Conservation (phyloP, 2,329 filamentous ascomycete genomes). For the Bipolaris zeicola region DNA sequence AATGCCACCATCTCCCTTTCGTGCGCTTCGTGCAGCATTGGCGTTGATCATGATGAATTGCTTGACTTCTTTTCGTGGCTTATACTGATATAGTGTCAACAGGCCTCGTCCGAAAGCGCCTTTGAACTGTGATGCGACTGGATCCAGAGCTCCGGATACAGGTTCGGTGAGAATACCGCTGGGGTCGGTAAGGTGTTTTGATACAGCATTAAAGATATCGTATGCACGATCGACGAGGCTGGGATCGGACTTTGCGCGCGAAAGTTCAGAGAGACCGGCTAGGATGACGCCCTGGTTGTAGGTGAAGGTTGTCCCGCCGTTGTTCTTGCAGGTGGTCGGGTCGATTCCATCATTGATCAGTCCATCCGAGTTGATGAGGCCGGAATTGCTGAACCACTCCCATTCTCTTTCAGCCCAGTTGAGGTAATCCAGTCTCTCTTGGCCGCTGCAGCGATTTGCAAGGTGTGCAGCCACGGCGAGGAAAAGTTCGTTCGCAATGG, state of each 20-base stretch:
- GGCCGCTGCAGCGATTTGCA: constrained; percentile 54
- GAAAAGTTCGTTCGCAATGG: constrained; percentile 65
- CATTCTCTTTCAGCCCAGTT: constrained; percentile 58
- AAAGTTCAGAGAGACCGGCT: constrained; percentile 60
- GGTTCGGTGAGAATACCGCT: constrained; percentile 45
- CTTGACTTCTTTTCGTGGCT: constrained; percentile 25
- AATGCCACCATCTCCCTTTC: constrained; percentile 48
- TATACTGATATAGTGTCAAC: constrained; percentile 35
- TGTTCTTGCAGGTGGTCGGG: constrained; percentile 56
- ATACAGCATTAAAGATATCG: constrained; percentile 35
- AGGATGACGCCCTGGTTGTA: constrained; percentile 67
- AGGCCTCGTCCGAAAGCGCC: constrained; percentile 46
- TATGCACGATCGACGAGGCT: constrained; percentile 32
- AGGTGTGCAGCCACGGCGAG: constrained; percentile 60
- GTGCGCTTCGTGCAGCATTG: constrained; percentile 38
- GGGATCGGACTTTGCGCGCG: constrained; percentile 49
- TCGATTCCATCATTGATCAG: constrained; percentile 63
- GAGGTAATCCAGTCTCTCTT: constrained; percentile 51
- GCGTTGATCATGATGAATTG: constrained; percentile 45
- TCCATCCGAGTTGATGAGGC: constrained; percentile 58
- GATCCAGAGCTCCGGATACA: constrained; percentile 28
- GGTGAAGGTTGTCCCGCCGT: constrained; percentile 57
- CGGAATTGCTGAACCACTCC: constrained; percentile 58
- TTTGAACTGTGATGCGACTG: constrained; percentile 45
- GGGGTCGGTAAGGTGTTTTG: constrained; percentile 28